Percentiles rank a stretch among this genome's conserved stretches.
Evolutionary conservation across 1,139 yeast genomes (phyloP).

Genomic region (Zhuliangozyma parablackwelliae): DNA sequence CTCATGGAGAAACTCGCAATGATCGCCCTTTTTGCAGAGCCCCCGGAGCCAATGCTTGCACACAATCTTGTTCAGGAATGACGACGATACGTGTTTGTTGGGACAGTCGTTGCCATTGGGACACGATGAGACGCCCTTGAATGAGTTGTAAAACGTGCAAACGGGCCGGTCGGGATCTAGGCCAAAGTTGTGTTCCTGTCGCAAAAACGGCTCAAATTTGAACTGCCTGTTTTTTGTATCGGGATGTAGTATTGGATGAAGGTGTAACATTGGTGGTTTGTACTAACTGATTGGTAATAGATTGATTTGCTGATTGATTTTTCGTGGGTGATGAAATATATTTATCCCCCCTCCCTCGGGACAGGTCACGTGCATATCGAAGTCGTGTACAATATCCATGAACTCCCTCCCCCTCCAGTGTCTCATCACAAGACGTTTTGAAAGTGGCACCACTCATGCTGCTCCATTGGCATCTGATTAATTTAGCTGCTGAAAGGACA

Average conservation of each 20-base stretch:
- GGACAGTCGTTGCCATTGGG: constrained; percentile 85
- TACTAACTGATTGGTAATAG: background rate
- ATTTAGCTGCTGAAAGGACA: too few species aligned
- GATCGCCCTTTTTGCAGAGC: constrained; percentile 92
- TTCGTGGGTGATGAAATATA: background rate
- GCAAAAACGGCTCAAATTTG: constrained; percentile 79
- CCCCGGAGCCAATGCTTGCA: constrained; percentile 99
- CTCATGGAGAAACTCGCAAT: constrained; percentile 94
- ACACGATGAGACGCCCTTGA: constrained; percentile 59
- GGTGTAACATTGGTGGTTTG: constrained; percentile 7
- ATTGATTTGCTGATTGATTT: background rate
- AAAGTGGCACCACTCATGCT: too few species aligned
- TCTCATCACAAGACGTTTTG: too few species aligned
- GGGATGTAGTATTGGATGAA: constrained; percentile 41
- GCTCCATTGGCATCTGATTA: too few species aligned
- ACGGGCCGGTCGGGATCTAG: constrained; percentile 88
- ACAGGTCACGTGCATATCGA: too few species aligned
- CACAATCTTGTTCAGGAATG: constrained; percentile 77
- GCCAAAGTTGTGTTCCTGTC: constrained; percentile 77
- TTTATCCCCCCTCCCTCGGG: too few species aligned
- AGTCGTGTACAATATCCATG: too few species aligned
- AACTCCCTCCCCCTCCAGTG: too few species aligned
- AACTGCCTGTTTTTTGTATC: constrained; percentile 45
- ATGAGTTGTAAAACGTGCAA: constrained; percentile 68
- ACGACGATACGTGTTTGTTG: constrained; percentile 80